phyloP scores from a whole-genome alignment of 169 alveolate species.

The Amoebophrya sp. region DNA sequence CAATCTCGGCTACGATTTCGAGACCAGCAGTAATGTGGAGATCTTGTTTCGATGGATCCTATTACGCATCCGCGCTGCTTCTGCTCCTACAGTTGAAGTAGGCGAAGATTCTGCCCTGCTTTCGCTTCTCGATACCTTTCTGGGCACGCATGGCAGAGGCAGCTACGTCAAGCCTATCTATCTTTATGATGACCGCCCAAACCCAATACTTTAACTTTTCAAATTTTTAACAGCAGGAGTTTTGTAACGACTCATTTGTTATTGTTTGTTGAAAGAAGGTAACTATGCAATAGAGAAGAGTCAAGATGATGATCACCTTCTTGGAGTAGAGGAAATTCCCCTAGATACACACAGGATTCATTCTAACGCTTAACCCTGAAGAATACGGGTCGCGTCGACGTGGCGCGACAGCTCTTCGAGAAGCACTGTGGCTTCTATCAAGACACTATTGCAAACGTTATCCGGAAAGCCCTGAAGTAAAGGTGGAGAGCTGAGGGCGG shows the following conservation, averaged over 20 bases:
- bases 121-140: not conserved
- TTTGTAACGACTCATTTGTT: too few species aligned
- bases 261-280: too few species aligned
- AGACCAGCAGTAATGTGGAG: not conserved
- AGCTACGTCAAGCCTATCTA: not conserved
- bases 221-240: too few species aligned
- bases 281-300: too few species aligned
- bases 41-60: not conserved
- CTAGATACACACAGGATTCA: too few species aligned
- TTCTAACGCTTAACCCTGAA: not conserved
- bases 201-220: too few species aligned
- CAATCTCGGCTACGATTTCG: too few species aligned
- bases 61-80: too few species aligned
- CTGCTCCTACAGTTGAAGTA: not conserved
- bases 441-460: not conserved
- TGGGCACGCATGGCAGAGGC: not conserved
- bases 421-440: not conserved
- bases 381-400: not conserved
- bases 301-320: too few species aligned
- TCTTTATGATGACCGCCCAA: too few species aligned
- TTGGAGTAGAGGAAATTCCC: too few species aligned
- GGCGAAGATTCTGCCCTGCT: not conserved
- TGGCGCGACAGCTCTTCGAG: not conserved
- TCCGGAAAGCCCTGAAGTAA: not conserved
- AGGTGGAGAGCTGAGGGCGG: too few species aligned